Percentiles rank a stretch among this genome's conserved stretches.
phyloP scores from a whole-genome alignment of 345 rosid genomes.

The Euclidium syriacum region DNA sequence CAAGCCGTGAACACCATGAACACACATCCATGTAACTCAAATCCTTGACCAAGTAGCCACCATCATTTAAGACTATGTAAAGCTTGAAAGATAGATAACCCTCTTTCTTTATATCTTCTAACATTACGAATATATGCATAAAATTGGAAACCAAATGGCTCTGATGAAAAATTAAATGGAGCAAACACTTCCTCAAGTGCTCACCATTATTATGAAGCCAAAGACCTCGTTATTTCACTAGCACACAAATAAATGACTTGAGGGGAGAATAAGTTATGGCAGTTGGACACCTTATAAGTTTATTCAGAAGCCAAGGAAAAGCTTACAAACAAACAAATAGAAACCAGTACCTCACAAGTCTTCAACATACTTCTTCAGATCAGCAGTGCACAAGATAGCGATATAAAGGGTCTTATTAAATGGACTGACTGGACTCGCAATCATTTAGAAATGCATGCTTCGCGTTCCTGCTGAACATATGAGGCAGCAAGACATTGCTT shows the following conservation, averaged over 20 bases:
- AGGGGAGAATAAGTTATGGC: not conserved
- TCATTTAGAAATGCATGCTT: slow-evolving; percentile 18
- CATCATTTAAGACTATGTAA: not conserved
- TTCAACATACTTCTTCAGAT: slow-evolving; percentile 15
- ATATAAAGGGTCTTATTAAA: slow-evolving; percentile 4
- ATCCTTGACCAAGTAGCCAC: slow-evolving; percentile 7
- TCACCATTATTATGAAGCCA: not conserved
- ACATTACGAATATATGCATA: slow-evolving; percentile 3
- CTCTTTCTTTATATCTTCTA: slow-evolving; percentile 9
- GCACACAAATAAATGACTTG: slow-evolving; percentile 1
- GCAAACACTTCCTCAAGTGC: not conserved
- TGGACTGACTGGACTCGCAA: slow-evolving; percentile 1
- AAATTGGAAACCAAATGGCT: not conserved
- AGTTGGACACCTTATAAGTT: not conserved
- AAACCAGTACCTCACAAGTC: slow-evolving; percentile 29
- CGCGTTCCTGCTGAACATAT: slow-evolving; percentile 25
- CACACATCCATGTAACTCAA: not conserved
- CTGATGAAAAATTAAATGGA: not conserved
- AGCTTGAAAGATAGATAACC: not conserved
- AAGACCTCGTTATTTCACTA: not conserved
- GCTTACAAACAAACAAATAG: slow-evolving; percentile 6
- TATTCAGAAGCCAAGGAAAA: too few species aligned
- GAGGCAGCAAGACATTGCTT: slow-evolving; percentile 17
- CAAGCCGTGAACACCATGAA: not conserved
- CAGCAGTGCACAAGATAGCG: slow-evolving; percentile 16